Evolutionary conservation across 1,284 basidiomycete genomes (phyloP), one percentile per base, ranked within the genome.

Genomic region (Ceratobasidium sp.): DNA sequence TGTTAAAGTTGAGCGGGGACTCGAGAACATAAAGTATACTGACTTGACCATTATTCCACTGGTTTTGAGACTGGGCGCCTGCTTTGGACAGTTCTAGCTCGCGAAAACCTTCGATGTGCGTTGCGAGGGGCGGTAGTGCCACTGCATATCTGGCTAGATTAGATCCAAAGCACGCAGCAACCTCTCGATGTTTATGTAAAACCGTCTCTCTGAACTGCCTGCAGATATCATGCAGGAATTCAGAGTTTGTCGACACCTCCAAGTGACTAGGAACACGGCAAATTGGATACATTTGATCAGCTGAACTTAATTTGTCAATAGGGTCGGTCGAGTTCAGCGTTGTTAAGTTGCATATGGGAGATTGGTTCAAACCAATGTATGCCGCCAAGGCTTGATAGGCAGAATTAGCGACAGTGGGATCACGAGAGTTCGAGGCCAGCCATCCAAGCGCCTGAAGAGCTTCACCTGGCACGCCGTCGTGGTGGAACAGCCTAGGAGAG

Each of bases 61-160:
- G 9, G 15, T 68, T 9, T 2, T 28, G 26, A 33, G 33, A 12
- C 33, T 13, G 33, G 6, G 1, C n/a, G 3, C 15, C 7, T 18
- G 33, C 26, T 7, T 13, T n/a, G 5, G 18, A 2, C 10, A 20
- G 49, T 42, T 42, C 12, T 39, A n/a, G 23, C 23, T 42, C 44
- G 51, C 53, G 68, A 70, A 64, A 40, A 2, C 26, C n/a, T 51
- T 70, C 53, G 2, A 70, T 20, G 23, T 70, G 53, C 53, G 49
- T 20, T 1, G 53, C 68, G 4, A 70, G 53, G 3, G 49, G 20
- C n/a, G 68, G 68, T 12, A 70, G 12, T 7, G 68, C 68, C 10
- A 49, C 68, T 4, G 68, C 68, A 56, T 70, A 70, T 55, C 68
- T 70, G 23, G 68, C 68, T 23, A 70, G 10, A 26, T 70, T 70